Evolutionary conservation across 768 basidiomycete species (phyloP).

Genomic region (Lyophyllum semitale): DNA sequence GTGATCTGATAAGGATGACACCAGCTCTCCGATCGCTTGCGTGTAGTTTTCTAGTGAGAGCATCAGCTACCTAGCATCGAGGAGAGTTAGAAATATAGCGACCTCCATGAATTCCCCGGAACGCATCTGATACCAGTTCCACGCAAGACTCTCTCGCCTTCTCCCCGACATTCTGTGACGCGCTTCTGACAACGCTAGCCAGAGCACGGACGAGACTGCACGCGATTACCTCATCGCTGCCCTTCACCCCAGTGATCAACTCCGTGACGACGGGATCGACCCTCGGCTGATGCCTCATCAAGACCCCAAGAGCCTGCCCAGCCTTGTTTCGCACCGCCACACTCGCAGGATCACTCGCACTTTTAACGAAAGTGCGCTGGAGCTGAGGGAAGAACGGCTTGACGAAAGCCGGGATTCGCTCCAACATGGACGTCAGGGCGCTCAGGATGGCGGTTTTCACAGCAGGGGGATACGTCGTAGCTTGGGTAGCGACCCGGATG

Average conservation of each 20-base stretch:
- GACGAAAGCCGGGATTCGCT: conserved; percentile 84
- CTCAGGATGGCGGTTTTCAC: conserved; percentile 91
- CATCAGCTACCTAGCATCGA: conserved; percentile 5
- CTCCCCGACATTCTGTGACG: conserved; percentile 73
- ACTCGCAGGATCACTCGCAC: conserved; percentile 78
- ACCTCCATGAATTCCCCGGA: conserved; percentile 75
- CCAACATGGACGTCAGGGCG: conserved; percentile 83
- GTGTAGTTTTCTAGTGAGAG: conserved; percentile 62
- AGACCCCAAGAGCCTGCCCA: conserved; percentile 79
- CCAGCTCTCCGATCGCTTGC: conserved; percentile 61
- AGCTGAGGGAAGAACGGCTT: conserved; percentile 99
- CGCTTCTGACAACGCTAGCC: conserved; percentile 72
- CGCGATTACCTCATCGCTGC: conserved; percentile 69
- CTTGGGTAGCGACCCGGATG: conserved; percentile 91
- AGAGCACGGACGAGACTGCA: conserved; percentile 77
- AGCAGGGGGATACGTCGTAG: conserved; percentile 85
- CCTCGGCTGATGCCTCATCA: conserved; percentile 89
- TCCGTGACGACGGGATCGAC: conserved; percentile 96
- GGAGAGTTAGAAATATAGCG: conserved; percentile 5
- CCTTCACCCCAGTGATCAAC: conserved; percentile 60
- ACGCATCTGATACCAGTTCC: conserved; percentile 79
- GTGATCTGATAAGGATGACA: conserved; percentile 63
- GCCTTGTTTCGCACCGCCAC: conserved; percentile 79
- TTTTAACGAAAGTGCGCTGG: conserved; percentile 95
- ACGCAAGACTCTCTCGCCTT: conserved; percentile 71